Base-by-base conservation (phyloP, 106 monocot genomes). In the Acorus calamus region DNA sequence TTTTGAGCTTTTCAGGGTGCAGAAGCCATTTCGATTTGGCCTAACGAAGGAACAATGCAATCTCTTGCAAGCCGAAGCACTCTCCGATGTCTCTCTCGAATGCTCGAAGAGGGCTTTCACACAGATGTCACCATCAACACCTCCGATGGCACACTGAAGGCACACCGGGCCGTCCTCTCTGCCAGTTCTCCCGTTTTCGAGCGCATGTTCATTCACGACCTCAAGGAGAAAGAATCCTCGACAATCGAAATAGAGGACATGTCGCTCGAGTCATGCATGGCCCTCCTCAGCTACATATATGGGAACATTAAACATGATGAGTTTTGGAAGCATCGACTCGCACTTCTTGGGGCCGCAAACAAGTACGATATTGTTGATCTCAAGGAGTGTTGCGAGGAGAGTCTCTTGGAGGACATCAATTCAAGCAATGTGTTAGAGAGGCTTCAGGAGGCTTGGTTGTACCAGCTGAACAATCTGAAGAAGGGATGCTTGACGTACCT, bases 351-450 rank as follows among this genome's bases (percentile, higher is more conserved):
- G 0, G 86, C 90, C 0, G 89, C 94, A 2, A 82, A 94, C 55
- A 90, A 94, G 69, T 94, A 94, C 44, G 81, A 80, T 42, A 81
- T 94, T 8, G 44, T 68, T 0, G 80, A 80, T 42, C 83, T 94
- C 43, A 94, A 84, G 61, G 76, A 82, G 50, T 90, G 86, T 62
- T 94, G 94, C 46, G 94, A 94, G 71, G 84, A 87, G 73, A 89
- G 89, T 59, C 66, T 94, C 8, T 42, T 89, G 46, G 89, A 89
- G 70, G 94, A 94, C 49, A 77, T 94, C 11, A 84, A 64, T 62
- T 67, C 80, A 3, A 52, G 70, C 45, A 94, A 94, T 51, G 94
- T 94, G 3, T 77, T 94, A 1, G 86, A 94, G 62, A 74, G 94
- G 64, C 81, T 94, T 4, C 79, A 89, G 3, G 86, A 76, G 5